Conservation (phyloP, 495 filamentous ascomycete species). For the Amphirosellinia nigrospora region DNA sequence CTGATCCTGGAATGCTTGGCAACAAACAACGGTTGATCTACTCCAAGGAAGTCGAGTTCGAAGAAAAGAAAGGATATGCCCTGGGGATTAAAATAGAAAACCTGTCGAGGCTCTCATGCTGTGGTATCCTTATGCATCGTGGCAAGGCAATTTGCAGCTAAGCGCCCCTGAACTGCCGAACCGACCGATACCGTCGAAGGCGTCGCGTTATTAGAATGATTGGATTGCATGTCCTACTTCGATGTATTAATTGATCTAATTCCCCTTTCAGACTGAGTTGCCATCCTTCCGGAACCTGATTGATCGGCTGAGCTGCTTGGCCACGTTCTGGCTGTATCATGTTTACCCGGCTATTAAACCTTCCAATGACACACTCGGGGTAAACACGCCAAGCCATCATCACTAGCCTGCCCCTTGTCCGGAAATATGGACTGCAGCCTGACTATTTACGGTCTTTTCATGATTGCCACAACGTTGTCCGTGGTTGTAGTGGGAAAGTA, state of each 20-base stretch:
- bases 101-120: slow-evolving; percentile 34
- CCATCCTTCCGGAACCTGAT: slow-evolving; percentile 47
- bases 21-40: not conserved
- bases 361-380: slow-evolving; percentile 38
- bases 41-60: slow-evolving; percentile 16
- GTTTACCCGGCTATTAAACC: slow-evolving; percentile 43
- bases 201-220: not conserved
- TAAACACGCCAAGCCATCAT: slow-evolving; percentile 36
- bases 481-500: slow-evolving; percentile 10
- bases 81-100: slow-evolving; percentile 35
- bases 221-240: slow-evolving; percentile 6
- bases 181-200: slow-evolving; percentile 30
- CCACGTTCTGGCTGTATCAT: slow-evolving; percentile 40
- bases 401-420: slow-evolving; percentile 30
- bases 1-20: not conserved
- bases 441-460: not conserved
- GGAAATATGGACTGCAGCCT: slow-evolving; percentile 30
- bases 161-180: slow-evolving; percentile 51
- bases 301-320: slow-evolving; percentile 31
- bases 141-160: slow-evolving; percentile 15
- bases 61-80: slow-evolving; percentile 19
- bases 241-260: slow-evolving; percentile 43
- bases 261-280: slow-evolving; percentile 48
- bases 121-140: slow-evolving; percentile 32
- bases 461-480: not conserved